Percentiles rank a stretch among this genome's conserved stretches.
phyloP scores from a whole-genome alignment of 495 filamentous ascomycete genomes.

The Annulohypoxylon bovei region DNA sequence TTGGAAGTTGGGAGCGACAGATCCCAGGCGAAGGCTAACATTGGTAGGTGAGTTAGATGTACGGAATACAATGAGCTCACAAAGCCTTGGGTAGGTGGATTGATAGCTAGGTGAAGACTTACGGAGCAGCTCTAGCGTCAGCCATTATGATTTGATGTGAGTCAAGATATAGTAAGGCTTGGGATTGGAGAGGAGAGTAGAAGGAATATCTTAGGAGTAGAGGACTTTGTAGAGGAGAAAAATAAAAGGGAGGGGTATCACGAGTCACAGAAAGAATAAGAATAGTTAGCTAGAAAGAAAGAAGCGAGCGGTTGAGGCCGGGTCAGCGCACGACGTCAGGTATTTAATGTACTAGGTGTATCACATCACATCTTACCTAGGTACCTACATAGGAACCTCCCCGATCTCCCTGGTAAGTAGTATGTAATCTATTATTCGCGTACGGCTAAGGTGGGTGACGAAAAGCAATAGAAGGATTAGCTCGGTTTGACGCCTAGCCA shows the following conservation, averaged over 20 bases:
- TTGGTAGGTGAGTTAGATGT: slow-evolving; percentile 11
- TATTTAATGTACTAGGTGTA: slow-evolving; percentile 27
- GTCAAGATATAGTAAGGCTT: neutral
- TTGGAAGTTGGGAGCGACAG: slow-evolving; percentile 90
- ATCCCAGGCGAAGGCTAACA: slow-evolving; percentile 83
- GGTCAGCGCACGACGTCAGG: slow-evolving; percentile 27
- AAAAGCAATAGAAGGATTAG: slow-evolving; percentile 9
- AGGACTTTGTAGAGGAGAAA: neutral
- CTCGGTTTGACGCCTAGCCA: slow-evolving; percentile 19
- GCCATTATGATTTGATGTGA: slow-evolving; percentile 35
- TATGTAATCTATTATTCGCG: slow-evolving; percentile 17
- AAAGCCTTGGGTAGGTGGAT: neutral
- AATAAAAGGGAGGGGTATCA: slow-evolving; percentile 9
- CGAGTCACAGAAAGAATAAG: slow-evolving; percentile 15
- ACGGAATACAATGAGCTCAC: neutral
- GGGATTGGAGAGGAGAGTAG: neutral
- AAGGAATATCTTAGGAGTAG: neutral
- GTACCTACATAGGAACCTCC: neutral
- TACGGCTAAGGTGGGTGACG: slow-evolving; percentile 10
- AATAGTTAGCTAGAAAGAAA: slow-evolving; percentile 12
- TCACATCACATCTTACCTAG: slow-evolving; percentile 2
- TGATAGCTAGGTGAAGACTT: slow-evolving; percentile 5
- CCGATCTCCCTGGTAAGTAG: slow-evolving; percentile 5
- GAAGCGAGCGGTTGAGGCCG: slow-evolving; percentile 10
- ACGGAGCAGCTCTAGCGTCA: slow-evolving; percentile 43